phyloP scores from a whole-genome alignment of 2,329 filamentous ascomycete species.

The Ophiobolus disseminans region DNA sequence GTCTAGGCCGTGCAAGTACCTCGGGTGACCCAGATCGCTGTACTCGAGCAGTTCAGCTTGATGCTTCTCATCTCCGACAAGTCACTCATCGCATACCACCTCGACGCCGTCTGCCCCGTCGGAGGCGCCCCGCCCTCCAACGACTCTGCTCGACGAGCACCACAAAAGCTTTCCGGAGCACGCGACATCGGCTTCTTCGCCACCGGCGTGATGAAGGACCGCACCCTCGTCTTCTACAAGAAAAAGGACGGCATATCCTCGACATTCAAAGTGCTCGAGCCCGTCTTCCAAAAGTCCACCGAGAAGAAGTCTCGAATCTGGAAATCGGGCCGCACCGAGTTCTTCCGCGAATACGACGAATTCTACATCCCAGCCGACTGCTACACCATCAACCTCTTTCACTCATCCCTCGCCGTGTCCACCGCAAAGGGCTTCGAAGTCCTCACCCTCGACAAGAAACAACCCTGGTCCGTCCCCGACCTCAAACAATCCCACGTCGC shows the following conservation, averaged over 20 bases:
- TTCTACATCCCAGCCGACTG: conserved; percentile 98
- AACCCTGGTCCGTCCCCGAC: conserved; percentile 91
- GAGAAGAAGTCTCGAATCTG: conserved; percentile 79
- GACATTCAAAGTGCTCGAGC: conserved; percentile 95
- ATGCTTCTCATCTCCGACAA: conserved; percentile 92
- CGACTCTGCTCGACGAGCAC: conserved; percentile 82
- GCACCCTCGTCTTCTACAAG: conserved; percentile 94
- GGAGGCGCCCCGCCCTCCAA: conserved; percentile 64
- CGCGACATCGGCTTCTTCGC: conserved; percentile 97
- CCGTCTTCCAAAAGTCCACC: conserved; percentile 89
- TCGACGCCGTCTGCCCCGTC: conserved; percentile 77
- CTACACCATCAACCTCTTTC: conserved; percentile 94
- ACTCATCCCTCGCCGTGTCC: conserved; percentile 88
- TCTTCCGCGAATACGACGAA: conserved; percentile 97
- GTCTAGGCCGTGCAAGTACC: conserved; percentile 74
- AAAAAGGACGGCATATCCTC: conserved; percentile 91
- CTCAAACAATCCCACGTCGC: conserved; percentile 78
- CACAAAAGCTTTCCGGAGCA: conserved; percentile 83
- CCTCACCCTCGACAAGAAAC: conserved; percentile 95
- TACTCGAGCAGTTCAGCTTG: conserved; percentile 93
- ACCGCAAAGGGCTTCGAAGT: conserved; percentile 95
- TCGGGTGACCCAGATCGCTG: conserved; percentile 88
- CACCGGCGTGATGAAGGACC: conserved; percentile 95
- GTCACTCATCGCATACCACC: conserved; percentile 87
- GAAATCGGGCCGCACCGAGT: conserved; percentile 80